Base-by-base conservation (phyloP, 2,329 filamentous ascomycete species). In the Colletotrichum falcatum region DNA sequence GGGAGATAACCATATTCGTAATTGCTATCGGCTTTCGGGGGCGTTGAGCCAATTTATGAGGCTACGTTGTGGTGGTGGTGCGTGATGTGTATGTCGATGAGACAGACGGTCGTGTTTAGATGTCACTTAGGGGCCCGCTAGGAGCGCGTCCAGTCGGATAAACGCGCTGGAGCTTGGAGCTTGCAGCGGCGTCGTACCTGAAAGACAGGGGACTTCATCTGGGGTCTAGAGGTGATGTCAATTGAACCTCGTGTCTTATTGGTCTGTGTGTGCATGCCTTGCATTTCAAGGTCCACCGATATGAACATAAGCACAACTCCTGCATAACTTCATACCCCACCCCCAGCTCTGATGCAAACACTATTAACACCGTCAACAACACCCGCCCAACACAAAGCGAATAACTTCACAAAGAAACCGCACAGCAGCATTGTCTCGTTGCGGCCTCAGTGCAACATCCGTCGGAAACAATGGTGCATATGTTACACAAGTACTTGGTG, bases 141-240 rank as follows among this genome's bases (percentile, higher is more conserved):
- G 46, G 56, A 55, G 65, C 69, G 65, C 69, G 65, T 71, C 69
- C 48, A 64, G 37, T 65, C 61, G 69, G 55, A 71, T 70, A 70
- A 61, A 65, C 69, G 69, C 69, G 69, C 54, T 60, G 59, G 42
- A 64, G 51, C 63, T 61, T 55, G 44, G 64, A 55, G 44, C 49
- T 61, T 49, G 46, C 35, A n/a, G 35, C 48, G 48, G 26, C 30
- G 44, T 42, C 18, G 63, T 35, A 54, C 26, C 44, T 56, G 33
- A 46, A 42, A 59, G 28, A 46, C 64, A 68, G 30, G 66, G 61
- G 46, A n/a, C 55, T 33, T 61, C 26, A 42, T 53, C 62, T 42
- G 48, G 60, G 35, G 66, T 7, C 30, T 7, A n/a, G 20, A 49
- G 59, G 33, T 61, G 39, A 51, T 66, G 62, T 56, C 54, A 59